A percentile compares a stretch with the other conserved stretches of the same genome.
phyloP scores from a whole-genome alignment of 2,329 filamentous ascomycete genomes.

The Clonostachys solani region DNA sequence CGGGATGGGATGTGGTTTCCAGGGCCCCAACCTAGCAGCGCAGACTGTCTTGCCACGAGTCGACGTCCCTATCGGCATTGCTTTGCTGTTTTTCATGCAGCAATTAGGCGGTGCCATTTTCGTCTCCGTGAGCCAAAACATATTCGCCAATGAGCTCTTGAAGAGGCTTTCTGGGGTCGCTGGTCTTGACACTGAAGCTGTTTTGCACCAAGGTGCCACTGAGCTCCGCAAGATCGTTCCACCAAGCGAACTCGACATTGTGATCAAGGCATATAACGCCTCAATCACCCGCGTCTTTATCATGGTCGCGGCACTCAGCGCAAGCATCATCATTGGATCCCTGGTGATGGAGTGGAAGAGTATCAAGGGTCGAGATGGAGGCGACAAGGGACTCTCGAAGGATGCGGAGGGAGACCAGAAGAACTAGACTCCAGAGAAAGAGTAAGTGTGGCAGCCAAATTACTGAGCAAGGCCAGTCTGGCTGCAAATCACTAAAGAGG shows the following conservation, averaged over 20 bases:
- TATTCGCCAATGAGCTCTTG: constrained; percentile 17
- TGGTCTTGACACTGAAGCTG: constrained; percentile 8
- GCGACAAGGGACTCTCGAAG: too few relatives aligned
- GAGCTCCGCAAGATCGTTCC: constrained; percentile 47
- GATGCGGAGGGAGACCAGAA: too few relatives aligned
- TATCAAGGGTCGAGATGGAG: constrained; percentile 39
- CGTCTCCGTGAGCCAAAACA: constrained; percentile 34
- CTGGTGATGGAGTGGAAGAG: constrained; percentile 57
- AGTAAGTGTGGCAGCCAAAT: too few relatives aligned
- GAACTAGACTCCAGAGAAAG: too few relatives aligned
- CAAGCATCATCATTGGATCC: constrained; percentile 39
- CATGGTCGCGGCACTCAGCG: not conserved
- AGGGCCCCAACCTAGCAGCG: constrained; percentile 37
- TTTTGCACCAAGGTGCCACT: constrained; percentile 42
- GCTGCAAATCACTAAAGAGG: too few relatives aligned
- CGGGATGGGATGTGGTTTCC: constrained; percentile 34
- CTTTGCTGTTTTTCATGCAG: constrained; percentile 38
- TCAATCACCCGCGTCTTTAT: constrained; percentile 51
- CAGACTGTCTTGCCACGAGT: constrained; percentile 35
- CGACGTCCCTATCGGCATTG: constrained; percentile 35
- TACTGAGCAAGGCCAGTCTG: too few relatives aligned
- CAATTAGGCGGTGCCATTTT: constrained; percentile 37
- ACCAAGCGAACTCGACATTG: constrained; percentile 1
- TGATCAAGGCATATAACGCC: constrained; percentile 47
- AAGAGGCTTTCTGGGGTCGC: not conserved